Conservation (phyloP, 257 asterid genomes). For the Mitragyna speciosa region DNA sequence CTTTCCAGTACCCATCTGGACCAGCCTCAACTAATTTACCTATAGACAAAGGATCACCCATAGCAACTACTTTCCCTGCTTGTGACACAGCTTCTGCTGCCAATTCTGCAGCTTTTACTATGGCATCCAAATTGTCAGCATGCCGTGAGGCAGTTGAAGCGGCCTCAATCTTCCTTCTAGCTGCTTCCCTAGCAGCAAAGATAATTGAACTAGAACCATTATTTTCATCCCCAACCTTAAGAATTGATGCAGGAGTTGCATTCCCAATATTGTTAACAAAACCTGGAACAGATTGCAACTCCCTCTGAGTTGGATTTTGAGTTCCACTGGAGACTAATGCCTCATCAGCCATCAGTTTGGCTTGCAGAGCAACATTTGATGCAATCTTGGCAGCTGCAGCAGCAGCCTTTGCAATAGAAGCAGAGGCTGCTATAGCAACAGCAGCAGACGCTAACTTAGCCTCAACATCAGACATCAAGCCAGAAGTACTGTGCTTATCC, state of each 20-base stretch:
- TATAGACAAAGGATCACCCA: conserved; percentile 77
- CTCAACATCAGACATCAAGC: conserved; percentile 60
- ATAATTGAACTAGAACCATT: conserved; percentile 56
- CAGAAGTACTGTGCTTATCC: conserved; percentile 58
- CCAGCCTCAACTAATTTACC: conserved; percentile 66
- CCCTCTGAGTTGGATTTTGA: conserved; percentile 23
- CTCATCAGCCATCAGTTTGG: conserved; percentile 88
- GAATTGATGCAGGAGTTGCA: conserved; percentile 63
- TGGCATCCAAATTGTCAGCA: conserved; percentile 88
- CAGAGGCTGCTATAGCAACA: conserved; percentile 87
- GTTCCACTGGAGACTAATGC: conserved; percentile 44
- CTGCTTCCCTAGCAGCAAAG: conserved; percentile 89
- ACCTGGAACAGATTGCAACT: conserved; percentile 29
- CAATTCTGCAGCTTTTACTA: conserved; percentile 90
- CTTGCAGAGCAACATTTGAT: conserved; percentile 75
- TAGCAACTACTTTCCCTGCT: conserved; percentile 81
- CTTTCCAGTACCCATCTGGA: conserved; percentile 71
- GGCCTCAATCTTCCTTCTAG: conserved; percentile 85
- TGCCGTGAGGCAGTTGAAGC: conserved; percentile 95
- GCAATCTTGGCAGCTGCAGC: conserved; percentile 98
- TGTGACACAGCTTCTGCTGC: conserved; percentile 97
- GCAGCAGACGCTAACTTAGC: conserved; percentile 85
- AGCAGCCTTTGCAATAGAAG: conserved; percentile 97
- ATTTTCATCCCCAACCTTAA: conserved; percentile 48
- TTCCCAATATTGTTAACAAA: conserved; percentile 35